Evolutionary conservation across 176 grass and related monocot genomes (phyloP), one percentile per base, ranked within the genome.

Genomic region (Stipa capillata): DNA sequence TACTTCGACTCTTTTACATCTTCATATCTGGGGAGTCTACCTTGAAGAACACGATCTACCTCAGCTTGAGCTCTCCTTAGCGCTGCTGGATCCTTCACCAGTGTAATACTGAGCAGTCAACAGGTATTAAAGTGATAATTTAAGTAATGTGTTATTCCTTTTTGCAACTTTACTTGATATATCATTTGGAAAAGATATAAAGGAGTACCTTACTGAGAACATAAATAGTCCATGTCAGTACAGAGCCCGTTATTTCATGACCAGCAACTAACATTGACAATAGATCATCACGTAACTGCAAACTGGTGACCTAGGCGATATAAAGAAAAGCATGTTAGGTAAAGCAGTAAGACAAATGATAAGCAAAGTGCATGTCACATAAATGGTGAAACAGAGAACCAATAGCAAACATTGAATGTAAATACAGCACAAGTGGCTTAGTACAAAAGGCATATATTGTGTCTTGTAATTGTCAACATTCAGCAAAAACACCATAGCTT

Each of bases 251-350:
- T 74, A 92, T 98, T 92, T 98, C 95, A 83, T 98, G 95, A 76
- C 95, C 95, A 80, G 92, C 95, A 89, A 98, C 95, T 77, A 98
- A 90, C 95, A 98, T 93, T 43, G 95, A 98, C 52, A 98, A 76
- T 64, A 98, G 92, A 83, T 98, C 95, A 85, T 98, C 95, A 78
- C 95, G 88, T 73, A 98, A 75, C 78, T 94, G 95, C 43, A 92
- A 77, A 80, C 92, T 94, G 60, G 70, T 85, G 78, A 98, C 95
- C 95, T 98, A 82, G 72, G 77, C 8, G 6, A 65, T 37, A 66
- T 13, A 66, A 39, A 62, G 11, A 71, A 74, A 67, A 39, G 33
- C 6, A 76, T 12, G 60, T 54, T 67, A 35, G 39, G 21, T 80
- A 66, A 80, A 69, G 21, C 51, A 50, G 50, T 81, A 36, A 68